A percentile compares a stretch with the other conserved stretches of the same genome.
phyloP scores from a whole-genome alignment of 192 early-diverging fungal genomes.

The Backusella tarrabulga region DNA sequence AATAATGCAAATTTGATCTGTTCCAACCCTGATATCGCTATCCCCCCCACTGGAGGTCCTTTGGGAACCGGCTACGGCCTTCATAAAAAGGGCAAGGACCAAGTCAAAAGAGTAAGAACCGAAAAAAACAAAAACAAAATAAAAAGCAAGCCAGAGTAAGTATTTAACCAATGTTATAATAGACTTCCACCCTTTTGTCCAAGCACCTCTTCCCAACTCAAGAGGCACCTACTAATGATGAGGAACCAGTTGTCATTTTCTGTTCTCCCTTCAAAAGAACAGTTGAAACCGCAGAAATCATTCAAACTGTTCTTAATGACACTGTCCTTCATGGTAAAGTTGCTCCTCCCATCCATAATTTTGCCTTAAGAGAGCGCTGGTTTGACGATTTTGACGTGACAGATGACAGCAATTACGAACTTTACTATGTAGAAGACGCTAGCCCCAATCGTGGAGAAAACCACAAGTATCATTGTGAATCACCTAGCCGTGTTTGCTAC shows the following conservation, averaged over 20 bases:
- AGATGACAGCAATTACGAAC: slow-evolving; percentile 38
- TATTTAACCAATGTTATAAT: not conserved
- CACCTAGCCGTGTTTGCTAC: slow-evolving; percentile 21
- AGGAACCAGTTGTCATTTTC: slow-evolving; percentile 35
- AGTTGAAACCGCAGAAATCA: slow-evolving; percentile 47
- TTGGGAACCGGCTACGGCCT: slow-evolving; percentile 50
- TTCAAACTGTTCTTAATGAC: slow-evolving; percentile 25
- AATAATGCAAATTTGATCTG: slow-evolving; percentile 52
- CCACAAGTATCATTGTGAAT: slow-evolving; percentile 17
- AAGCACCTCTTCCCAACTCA: slow-evolving; percentile 25
- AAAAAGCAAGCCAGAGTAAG: not conserved
- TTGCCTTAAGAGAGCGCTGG: slow-evolving; percentile 48
- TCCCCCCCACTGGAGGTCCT: slow-evolving; percentile 43
- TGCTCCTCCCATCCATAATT: slow-evolving; percentile 12
- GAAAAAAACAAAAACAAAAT: too few relatives aligned
- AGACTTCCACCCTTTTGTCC: slow-evolving; percentile 34
- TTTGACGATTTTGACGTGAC: slow-evolving; percentile 58
- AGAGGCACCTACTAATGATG: not conserved
- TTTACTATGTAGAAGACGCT: slow-evolving; percentile 45
- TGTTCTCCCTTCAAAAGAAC: slow-evolving; percentile 55
- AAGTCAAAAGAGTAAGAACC: slow-evolving; percentile 43
- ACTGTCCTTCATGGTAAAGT: slow-evolving; percentile 7
- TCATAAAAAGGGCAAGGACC: slow-evolving; percentile 46
- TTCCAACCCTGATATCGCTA: slow-evolving; percentile 53
- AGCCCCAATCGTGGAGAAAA: slow-evolving; percentile 21